A percentile compares a stretch with the other conserved stretches of the same genome.
Evolutionary conservation across 2,329 filamentous ascomycete genomes (phyloP).

Genomic region (Xylariaceae sp.): DNA sequence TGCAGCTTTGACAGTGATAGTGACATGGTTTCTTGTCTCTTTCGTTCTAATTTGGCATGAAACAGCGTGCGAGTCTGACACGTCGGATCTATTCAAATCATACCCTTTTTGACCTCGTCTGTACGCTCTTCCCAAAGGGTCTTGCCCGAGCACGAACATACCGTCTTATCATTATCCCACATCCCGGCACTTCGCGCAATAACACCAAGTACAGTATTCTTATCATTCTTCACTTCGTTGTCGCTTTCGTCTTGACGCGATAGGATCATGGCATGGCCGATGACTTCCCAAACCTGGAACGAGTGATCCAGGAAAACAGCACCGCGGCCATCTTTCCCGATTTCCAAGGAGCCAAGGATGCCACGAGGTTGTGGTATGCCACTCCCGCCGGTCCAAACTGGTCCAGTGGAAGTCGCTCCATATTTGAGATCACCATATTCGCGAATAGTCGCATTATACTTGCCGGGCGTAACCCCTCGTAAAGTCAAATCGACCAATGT

Average conservation of each 20-base stretch:
- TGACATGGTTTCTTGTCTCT: too few species aligned
- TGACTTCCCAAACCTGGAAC: constrained; percentile 92
- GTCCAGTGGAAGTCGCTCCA: constrained; percentile 78
- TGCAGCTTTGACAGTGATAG: too few species aligned
- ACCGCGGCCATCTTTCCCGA: constrained; percentile 72
- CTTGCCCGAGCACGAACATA: constrained; percentile 96
- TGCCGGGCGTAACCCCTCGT: constrained; percentile 74
- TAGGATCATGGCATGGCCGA: constrained; percentile 87
- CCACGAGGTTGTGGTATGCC: constrained; percentile 42
- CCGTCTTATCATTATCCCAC: constrained; percentile 98
- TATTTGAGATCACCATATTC: constrained; percentile 82
- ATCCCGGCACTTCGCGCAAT: constrained; percentile 95
- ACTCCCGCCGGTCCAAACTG: constrained; percentile 63
- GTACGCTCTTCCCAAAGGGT: constrained; percentile 96
- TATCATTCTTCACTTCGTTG: constrained; percentile 65
- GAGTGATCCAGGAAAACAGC: constrained; percentile 75
- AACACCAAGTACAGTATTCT: constrained; percentile 84
- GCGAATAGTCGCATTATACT: constrained; percentile 78
- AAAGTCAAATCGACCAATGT: constrained; percentile 87
- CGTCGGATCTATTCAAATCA: constrained; percentile 57
- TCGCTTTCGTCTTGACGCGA: constrained; percentile 61
- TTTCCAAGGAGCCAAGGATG: constrained; percentile 68
- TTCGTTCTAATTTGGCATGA: too few species aligned
- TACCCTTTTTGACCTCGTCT: constrained; percentile 84
- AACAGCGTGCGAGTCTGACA: too few species aligned